Percentiles rank a stretch among this genome's conserved stretches.
phyloP scores from a whole-genome alignment of 129 eudicot species.

The Dittrichia graveolens region DNA sequence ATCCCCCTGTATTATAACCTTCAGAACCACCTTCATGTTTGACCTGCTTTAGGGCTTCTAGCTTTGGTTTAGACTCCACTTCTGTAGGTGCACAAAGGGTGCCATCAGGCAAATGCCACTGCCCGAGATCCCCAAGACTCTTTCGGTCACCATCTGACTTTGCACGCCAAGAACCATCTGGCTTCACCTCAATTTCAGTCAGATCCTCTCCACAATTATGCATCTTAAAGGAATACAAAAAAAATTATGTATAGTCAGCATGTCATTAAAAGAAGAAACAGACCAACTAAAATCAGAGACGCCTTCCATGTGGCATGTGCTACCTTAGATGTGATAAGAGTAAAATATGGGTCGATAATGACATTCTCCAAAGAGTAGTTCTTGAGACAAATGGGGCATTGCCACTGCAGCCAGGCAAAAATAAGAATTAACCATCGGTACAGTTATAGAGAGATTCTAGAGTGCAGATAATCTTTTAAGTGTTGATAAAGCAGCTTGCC shows the following conservation, averaged over 20 bases:
- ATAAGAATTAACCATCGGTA: neutral
- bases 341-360: slow-evolving; percentile 88
- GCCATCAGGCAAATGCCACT: slow-evolving; percentile 88
- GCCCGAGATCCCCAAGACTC: slow-evolving; percentile 68
- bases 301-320: neutral
- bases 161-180: slow-evolving; percentile 96
- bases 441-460: neutral
- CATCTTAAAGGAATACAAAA: slow-evolving; percentile 44
- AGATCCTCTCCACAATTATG: slow-evolving; percentile 70
- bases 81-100: slow-evolving; percentile 45
- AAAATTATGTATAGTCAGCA: neutral
- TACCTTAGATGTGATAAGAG: slow-evolving; percentile 80
- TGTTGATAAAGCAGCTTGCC: slow-evolving; percentile 47
- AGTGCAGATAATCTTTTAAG: neutral
- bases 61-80: slow-evolving; percentile 46
- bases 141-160: slow-evolving; percentile 71
- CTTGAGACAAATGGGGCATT: slow-evolving; percentile 93
- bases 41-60: slow-evolving; percentile 56
- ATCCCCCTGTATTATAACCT: slow-evolving; percentile 54
- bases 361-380: slow-evolving; percentile 82
- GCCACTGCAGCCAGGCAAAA: slow-evolving; percentile 65
- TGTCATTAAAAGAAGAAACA: neutral
- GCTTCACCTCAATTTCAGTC: slow-evolving; percentile 90
- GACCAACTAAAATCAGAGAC: neutral
- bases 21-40: slow-evolving; percentile 71